phyloP scores from a whole-genome alignment of 352 stramenopile species.

The Pythium sp. region DNA sequence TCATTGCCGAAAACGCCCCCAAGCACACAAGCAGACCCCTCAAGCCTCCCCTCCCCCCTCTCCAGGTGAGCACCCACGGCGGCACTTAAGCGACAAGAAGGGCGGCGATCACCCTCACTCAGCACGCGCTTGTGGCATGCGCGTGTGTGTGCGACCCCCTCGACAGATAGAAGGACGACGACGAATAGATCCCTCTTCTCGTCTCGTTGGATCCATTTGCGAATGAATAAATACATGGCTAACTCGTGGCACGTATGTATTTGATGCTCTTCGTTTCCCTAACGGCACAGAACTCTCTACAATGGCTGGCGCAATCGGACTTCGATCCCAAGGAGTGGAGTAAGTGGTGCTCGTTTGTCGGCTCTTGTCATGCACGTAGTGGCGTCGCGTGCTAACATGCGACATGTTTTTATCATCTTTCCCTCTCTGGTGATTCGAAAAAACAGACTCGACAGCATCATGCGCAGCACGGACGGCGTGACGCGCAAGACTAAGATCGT shows the following conservation, averaged over 20 bases:
- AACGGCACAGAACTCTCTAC: conserved; percentile 14
- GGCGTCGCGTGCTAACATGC: conserved; percentile 7
- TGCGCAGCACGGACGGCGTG: conserved; percentile 38
- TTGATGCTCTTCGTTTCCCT: neutral
- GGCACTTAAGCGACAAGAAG: neutral
- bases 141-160: neutral
- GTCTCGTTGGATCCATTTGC: neutral
- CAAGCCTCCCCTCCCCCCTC: neutral
- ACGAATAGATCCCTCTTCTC: neutral
- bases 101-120: neutral
- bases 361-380: neutral
- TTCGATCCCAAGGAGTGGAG: conserved; percentile 41
- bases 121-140: neutral
- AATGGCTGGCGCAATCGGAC: conserved; percentile 50
- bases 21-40: conserved; percentile 15
- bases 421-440: neutral
- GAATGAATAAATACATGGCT: neutral
- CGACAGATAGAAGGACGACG: neutral
- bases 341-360: conserved; percentile 18
- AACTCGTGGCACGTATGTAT: neutral
- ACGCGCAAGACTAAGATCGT: conserved; percentile 91
- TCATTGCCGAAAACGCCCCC: conserved; percentile 16
- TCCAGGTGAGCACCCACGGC: neutral
- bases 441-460: conserved; percentile 54
- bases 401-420: conserved; percentile 1